Evolutionary conservation across 225 moss, liverwort and hornwort species (phyloP).

Genomic region (Asterella californica): DNA sequence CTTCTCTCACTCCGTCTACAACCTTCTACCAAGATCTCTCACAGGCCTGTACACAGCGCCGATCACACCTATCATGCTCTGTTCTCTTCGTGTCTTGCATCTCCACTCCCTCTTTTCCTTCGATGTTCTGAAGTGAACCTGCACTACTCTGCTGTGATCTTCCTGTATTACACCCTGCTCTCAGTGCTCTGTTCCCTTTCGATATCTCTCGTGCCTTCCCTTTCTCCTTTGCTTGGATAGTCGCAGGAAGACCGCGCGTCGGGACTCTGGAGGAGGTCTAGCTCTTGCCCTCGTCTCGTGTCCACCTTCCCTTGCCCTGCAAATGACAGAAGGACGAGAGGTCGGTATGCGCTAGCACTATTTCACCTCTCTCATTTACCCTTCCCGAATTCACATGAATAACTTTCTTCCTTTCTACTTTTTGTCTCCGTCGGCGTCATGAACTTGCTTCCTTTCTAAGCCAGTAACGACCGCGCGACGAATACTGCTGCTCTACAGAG

Average conservation of each 20-base stretch:
- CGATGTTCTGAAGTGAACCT: neutral
- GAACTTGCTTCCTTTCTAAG: too few species aligned
- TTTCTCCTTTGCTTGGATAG: neutral
- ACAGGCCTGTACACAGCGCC: neutral
- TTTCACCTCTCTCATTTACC: neutral
- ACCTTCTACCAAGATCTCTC: neutral
- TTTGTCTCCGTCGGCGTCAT: too few species aligned
- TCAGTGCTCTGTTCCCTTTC: neutral
- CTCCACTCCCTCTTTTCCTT: neutral
- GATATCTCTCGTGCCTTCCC: neutral
- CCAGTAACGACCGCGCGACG: too few species aligned
- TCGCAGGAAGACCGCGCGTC: neutral
- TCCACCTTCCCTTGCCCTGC: slow-evolving; percentile 1
- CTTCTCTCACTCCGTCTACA: neutral
- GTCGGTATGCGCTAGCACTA: neutral
- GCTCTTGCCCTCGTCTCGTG: slow-evolving; percentile 2
- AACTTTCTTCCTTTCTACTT: too few species aligned
- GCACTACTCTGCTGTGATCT: neutral
- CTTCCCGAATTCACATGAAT: neutral
- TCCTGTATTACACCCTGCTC: neutral
- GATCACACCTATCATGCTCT: neutral
- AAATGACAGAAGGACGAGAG: slow-evolving; percentile 5
- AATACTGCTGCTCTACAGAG: too few species aligned
- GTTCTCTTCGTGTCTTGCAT: neutral
- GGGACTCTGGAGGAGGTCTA: neutral